phyloP scores from a whole-genome alignment of 73 alveolate species.

The Paramecium primaurelia region DNA sequence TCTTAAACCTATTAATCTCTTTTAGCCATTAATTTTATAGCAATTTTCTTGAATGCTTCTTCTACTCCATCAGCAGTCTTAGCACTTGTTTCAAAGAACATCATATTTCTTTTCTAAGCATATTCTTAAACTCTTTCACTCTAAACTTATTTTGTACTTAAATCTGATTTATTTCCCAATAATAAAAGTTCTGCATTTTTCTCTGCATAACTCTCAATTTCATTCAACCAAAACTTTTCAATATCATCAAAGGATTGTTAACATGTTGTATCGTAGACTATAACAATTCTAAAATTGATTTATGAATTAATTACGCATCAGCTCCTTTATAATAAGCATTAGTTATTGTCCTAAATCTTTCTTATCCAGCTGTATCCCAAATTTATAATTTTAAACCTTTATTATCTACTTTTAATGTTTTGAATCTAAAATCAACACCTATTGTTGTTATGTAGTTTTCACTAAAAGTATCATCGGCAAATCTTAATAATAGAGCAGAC shows the following conservation, averaged over 20 bases:
- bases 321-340: conserved; percentile 79
- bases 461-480: conserved; percentile 70
- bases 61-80: conserved; percentile 56
- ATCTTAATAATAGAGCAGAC: conserved; percentile 70
- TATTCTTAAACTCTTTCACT: conserved; percentile 51
- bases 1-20: conserved; percentile 9
- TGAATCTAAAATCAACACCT: conserved; percentile 78
- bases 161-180: conserved; percentile 56
- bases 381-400: conserved; percentile 69
- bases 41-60: conserved; percentile 47
- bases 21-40: conserved; percentile 50
- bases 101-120: conserved; percentile 52
- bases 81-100: conserved; percentile 55
- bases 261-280: conserved; percentile 67
- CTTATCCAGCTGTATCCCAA: conserved; percentile 87
- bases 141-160: background rate
- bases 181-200: conserved; percentile 45
- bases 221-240: conserved; percentile 60
- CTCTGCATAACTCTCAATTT: conserved; percentile 56
- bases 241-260: conserved; percentile 52
- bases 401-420: conserved; percentile 66
- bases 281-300: conserved; percentile 60
- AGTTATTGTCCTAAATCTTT: conserved; percentile 73
- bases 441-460: conserved; percentile 74
- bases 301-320: conserved; percentile 54